A percentile compares a stretch with the other conserved stretches of the same genome.
These are phyloP conservation scores for Hibiscus trionum DNA, from an alignment of 345 rosid species.

Conservation along the genomic window DNA sequence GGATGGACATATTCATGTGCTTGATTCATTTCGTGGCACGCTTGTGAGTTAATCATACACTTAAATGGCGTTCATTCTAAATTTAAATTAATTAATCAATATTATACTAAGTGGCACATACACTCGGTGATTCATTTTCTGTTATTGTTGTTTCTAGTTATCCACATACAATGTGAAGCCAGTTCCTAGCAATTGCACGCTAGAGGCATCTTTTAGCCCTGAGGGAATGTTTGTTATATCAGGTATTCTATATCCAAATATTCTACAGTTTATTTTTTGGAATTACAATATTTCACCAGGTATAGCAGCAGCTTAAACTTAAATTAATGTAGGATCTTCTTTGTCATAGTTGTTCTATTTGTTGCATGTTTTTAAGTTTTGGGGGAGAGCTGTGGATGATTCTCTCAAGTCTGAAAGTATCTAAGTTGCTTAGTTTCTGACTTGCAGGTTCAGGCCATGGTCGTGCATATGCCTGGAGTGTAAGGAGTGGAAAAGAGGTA, in stretches of 20 bases:
- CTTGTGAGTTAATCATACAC: constrained; percentile 36
- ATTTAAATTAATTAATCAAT: background rate
- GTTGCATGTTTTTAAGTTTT: background rate
- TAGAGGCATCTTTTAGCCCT: constrained; percentile 96
- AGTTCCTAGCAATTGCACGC: constrained; percentile 56
- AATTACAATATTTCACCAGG: too few species aligned
- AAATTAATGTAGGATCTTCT: background rate
- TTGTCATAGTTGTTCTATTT: background rate
- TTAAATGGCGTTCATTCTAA: background rate
- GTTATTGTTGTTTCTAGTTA: constrained; percentile 35
- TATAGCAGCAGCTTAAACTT: background rate
- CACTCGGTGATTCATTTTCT: background rate
- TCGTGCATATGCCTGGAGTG: constrained; percentile 80
- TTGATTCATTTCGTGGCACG: constrained; percentile 90
- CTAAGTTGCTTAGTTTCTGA: constrained; percentile 7
- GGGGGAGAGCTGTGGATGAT: background rate
- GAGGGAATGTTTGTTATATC: constrained; percentile 88
- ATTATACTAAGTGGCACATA: background rate
- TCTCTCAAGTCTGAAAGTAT: background rate
- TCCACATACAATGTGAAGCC: constrained; percentile 81
- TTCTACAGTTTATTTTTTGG: background rate
- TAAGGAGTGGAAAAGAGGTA: constrained; percentile 86
- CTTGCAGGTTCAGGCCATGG: constrained; percentile 86
- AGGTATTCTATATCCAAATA: constrained; percentile 35
- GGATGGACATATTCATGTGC: constrained; percentile 87